phyloP scores from a whole-genome alignment of 441 rosid species.

The Erysimum pusillum region DNA sequence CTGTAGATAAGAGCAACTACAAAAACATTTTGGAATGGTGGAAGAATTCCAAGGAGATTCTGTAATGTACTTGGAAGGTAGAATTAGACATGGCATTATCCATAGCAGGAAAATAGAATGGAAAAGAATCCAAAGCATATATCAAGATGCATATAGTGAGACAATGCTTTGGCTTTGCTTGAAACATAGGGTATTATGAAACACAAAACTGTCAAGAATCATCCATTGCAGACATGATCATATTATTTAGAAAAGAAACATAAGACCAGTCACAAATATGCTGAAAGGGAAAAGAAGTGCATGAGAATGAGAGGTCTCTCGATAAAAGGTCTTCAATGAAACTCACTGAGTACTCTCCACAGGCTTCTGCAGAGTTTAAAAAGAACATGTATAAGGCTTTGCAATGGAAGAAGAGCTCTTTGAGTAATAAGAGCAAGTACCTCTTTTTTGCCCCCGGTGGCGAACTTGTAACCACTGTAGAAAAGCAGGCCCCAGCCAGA shows the following conservation, averaged over 20 bases:
- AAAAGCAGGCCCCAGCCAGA: conserved; percentile 81
- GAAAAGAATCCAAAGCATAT: conserved; percentile 1
- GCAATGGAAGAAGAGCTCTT: conserved; percentile 14
- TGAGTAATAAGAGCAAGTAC: conserved; percentile 44
- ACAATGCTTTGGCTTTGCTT: conserved; percentile 23
- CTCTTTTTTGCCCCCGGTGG: conserved; percentile 75
- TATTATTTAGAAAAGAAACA: conserved; percentile 36
- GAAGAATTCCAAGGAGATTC: no score
- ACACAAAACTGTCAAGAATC: conserved; percentile 30
- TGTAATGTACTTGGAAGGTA: background rate
- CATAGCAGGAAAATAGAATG: background rate
- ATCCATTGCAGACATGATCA: conserved; percentile 31
- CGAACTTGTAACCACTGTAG: conserved; percentile 76
- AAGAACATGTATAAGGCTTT: background rate
- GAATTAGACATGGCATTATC: background rate
- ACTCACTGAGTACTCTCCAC: conserved; percentile 63
- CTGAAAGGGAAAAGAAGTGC: conserved; percentile 29
- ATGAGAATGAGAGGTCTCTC: conserved; percentile 21
- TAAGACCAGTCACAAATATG: conserved; percentile 36
- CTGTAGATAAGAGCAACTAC: background rate
- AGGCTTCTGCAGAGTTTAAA: conserved; percentile 56
- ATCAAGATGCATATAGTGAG: background rate
- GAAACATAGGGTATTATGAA: conserved; percentile 25
- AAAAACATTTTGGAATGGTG: background rate
- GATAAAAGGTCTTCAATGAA: conserved; percentile 4